Conservation (phyloP, 164 flowering plant genomes). For the Taxillus chinensis region DNA sequence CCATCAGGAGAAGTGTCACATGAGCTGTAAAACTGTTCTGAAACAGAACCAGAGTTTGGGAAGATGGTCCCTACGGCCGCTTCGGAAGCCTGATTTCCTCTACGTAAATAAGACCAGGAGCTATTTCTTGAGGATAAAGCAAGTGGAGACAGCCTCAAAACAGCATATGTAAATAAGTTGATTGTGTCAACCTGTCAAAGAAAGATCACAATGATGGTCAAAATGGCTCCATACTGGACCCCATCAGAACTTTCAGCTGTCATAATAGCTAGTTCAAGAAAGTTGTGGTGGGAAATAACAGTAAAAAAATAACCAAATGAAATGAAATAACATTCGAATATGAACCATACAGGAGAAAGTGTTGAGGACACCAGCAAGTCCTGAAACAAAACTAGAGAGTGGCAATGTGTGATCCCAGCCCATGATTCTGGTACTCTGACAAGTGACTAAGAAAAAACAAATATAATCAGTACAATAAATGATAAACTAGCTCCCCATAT, state of each 20-base stretch:
- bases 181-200: slow-evolving; percentile 73
- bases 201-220: neutral
- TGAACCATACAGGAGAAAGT: slow-evolving; percentile 74
- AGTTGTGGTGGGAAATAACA: neutral
- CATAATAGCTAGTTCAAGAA: neutral
- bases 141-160: slow-evolving; percentile 65
- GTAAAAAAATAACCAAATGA: neutral
- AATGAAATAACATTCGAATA: slow-evolving; percentile 9
- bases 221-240: no score
- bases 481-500: neutral
- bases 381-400: slow-evolving; percentile 78
- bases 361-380: slow-evolving; percentile 95
- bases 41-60: slow-evolving; percentile 22
- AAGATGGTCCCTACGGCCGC: slow-evolving; percentile 23
- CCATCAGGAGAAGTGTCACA: slow-evolving; percentile 40
- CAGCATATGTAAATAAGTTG: slow-evolving; percentile 71
- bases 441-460: slow-evolving; percentile 65
- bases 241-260: no score
- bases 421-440: slow-evolving; percentile 66
- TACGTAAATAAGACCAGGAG: slow-evolving; percentile 84
- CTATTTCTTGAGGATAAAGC: slow-evolving; percentile 55
- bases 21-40: slow-evolving; percentile 37
- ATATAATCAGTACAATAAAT: neutral
- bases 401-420: slow-evolving; percentile 52
- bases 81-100: slow-evolving; percentile 40